phyloP scores from a whole-genome alignment of 306 rosid species.

The Acmispon strigosus region DNA sequence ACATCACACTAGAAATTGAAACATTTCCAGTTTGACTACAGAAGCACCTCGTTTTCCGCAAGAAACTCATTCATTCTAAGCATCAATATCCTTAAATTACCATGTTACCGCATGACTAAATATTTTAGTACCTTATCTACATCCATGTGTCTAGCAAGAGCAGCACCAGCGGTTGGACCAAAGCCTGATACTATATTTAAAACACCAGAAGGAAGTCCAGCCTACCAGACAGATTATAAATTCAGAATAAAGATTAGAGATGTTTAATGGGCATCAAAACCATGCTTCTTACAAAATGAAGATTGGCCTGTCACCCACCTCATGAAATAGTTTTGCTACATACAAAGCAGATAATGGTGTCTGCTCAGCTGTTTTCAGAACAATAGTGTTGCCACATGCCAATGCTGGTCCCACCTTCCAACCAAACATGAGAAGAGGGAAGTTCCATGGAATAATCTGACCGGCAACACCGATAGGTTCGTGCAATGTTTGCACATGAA shows the following conservation, averaged over 20 bases:
- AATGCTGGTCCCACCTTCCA: slow-evolving; percentile 95
- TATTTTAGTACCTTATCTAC: slow-evolving; percentile 73
- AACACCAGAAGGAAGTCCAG: slow-evolving; percentile 92
- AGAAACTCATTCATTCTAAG: neutral
- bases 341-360: slow-evolving; percentile 82
- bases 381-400: slow-evolving; percentile 82
- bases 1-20: neutral
- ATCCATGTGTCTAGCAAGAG: slow-evolving; percentile 92
- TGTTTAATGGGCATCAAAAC: neutral
- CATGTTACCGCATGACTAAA: neutral
- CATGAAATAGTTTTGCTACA: slow-evolving; percentile 58
- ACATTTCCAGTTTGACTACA: slow-evolving; percentile 4
- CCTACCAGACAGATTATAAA: slow-evolving; percentile 44
- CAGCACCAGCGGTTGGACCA: slow-evolving; percentile 95
- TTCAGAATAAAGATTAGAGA: neutral
- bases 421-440: slow-evolving; percentile 83
- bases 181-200: slow-evolving; percentile 77
- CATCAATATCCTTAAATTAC: neutral
- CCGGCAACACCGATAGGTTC: slow-evolving; percentile 96
- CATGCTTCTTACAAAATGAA: neutral
- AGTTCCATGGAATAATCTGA: slow-evolving; percentile 97
- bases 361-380: slow-evolving; percentile 90
- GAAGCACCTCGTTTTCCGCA: neutral
- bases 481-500: slow-evolving; percentile 78
- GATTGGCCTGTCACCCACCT: slow-evolving; percentile 42